Base-by-base conservation (phyloP, 805 yeast genomes). In the Starmerella roubikii region DNA sequence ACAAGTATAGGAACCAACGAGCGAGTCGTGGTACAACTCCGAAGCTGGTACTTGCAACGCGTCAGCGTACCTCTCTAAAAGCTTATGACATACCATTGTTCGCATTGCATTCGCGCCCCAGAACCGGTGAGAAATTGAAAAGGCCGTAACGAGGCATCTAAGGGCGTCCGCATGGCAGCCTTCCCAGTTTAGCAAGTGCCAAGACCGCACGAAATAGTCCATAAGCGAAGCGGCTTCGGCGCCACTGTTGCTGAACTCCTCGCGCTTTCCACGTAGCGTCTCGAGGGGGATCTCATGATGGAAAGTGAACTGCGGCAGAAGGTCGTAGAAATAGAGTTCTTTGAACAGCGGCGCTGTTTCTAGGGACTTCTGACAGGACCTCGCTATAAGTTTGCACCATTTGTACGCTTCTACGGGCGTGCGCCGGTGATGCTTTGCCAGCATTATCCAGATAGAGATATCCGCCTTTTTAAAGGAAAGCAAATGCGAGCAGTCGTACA, bases 161-260 rank as follows among this genome's bases (percentile, higher is more conserved):
- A 32, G 15, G 7, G 39, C 39, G 17, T 36, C 39, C 8, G 5
- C 4, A 31, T 24, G 22, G 19, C 39, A 30, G 8, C 39, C 39
- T n/a, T 23, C 31, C 11, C 19, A 12, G 13, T 12, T 23, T 15
- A 30, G 8, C 3, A 15, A 6, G 15, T 12, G 15, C 39, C 39
- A 36, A 6, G 31, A n/a, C 4, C n/a, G 17, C 12, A 31, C 15
- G 21, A 16, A 15, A 13, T 15, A 15, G 11, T 36, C 35, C 10
- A 36, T 24, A 4, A 30, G 24, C 5, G 16, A 9, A n/a, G 15
- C 16, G 5, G 33, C 7, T 15, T 29, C 20, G 9, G 21, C 32
- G 4, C 30, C 37, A 13, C 28, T 24, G 8, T 26, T 13, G 15
- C 13, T 34, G 23, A 26, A n/a, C 29, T 10, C 29, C 15, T 8